phyloP scores from a whole-genome alignment of 257 asterid species.

The Solanum arcanum region DNA sequence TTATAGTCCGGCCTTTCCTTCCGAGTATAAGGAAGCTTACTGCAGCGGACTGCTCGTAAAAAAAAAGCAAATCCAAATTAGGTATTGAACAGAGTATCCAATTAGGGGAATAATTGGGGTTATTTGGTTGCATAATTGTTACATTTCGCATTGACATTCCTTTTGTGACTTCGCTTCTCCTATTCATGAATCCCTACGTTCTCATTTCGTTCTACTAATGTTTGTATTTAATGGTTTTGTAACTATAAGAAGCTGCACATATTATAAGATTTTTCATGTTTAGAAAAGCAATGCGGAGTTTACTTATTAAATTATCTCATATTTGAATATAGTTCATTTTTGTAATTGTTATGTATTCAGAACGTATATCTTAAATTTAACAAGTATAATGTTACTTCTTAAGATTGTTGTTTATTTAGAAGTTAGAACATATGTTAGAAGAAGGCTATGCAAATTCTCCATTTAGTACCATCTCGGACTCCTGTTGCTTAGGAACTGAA shows the following conservation, averaged over 20 bases:
- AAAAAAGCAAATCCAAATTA: neutral
- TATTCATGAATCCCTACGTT: neutral
- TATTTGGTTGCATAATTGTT: neutral
- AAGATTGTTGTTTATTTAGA: neutral
- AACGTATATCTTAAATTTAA: neutral
- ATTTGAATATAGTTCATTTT: neutral
- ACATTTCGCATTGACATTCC: neutral
- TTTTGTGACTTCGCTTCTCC: neutral
- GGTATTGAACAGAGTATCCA: neutral
- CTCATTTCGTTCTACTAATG: neutral
- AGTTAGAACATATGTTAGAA: neutral
- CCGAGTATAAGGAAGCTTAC: neutral
- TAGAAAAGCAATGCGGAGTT: neutral
- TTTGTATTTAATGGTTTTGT: neutral
- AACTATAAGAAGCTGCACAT: neutral
- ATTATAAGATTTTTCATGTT: neutral
- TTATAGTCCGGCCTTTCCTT: neutral
- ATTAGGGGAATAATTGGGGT: neutral
- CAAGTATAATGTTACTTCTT: neutral
- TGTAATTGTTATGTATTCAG: neutral
- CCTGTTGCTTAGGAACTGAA: neutral
- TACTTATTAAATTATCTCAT: neutral
- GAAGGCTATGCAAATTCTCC: neutral
- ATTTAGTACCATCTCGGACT: neutral
- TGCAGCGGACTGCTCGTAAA: neutral